Base-by-base conservation (phyloP, 208 protist genomes). In the Wallacemonas sp. region DNA sequence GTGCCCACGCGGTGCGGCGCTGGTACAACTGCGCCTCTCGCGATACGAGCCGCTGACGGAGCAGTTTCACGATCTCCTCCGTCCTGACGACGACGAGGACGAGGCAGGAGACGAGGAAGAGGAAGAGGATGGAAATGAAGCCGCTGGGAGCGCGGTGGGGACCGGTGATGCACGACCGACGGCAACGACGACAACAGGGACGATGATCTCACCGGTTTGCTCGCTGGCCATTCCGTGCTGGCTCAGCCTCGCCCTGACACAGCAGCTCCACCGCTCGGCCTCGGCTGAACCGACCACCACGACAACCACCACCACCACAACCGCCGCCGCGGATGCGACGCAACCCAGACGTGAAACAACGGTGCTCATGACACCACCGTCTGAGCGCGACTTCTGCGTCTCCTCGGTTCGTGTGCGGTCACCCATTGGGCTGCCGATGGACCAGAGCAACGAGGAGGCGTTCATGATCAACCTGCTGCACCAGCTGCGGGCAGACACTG, bases 381-480 rank as follows among this genome's bases (percentile, higher is more conserved):
- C 52, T 4, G 34, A 33, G 17, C 26, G 52, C 3, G 52, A 34
- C 26, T 58, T 27, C 52, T 58, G 52, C 19, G 52, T 58, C 29
- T 58, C 52, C 52, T 58, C 52, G 32, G 52, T 58, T 4, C 52
- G 52, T 27, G 52, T 58, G 19, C 30, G 38, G 30, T 24, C 52
- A 9, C 52, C 52, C 16, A 24, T 58, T 19, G 52, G 52, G 3
- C 52, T 58, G 1, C 52, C 52, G 16, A 58, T 58, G 52, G 52
- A 58, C 26, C 52, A 58, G 32, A 58, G 52, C 52, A 29, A 58
- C n/a, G 52, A 58, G 52, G 52, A 58, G 52, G 52, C 52, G 0
- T 58, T 58, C 30, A 58, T 58, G 52, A 33, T 58, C 9, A 24
- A 58, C 19, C 23, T 58, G 6, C 38, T 58, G 17, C 26, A 39